Evolutionary conservation across 352 stramenopile species (phyloP), one percentile per base, ranked within the genome.

Genomic region (Phytopythium boreale): DNA sequence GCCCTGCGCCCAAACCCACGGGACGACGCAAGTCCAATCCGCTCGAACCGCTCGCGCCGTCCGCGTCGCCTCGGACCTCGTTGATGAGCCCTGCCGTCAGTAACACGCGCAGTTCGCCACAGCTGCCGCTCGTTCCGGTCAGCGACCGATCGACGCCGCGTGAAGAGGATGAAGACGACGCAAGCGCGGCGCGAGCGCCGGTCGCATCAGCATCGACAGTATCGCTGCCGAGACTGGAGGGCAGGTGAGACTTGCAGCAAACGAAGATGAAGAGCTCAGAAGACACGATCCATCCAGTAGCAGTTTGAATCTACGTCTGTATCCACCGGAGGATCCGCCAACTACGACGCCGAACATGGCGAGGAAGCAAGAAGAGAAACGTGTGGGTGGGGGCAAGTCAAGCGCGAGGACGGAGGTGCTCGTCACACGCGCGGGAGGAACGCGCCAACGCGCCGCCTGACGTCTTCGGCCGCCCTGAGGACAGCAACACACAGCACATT

Each of bases 361-460:
- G 37, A 44, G 11, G 37, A 36, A 56, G 7, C 27, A 56, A 24
- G 9, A 9, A 10, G 20, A 36, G 26, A 31, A 52, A n/a, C 7
- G 4, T 22, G 27, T 56, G 6, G 26, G 10, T 27, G 26, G 31
- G 41, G n/a, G 50, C 27, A 5, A 41, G 26, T 37, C 22, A 17
- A 47, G 41, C 22, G 41, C 41, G 41, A 44, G 37, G 37, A 19
- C 37, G 14, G n/a, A 2, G 41, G 41, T 17, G 24, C 24, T 12
- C 20, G 12, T 71, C 43, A 80, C 26, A 77, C 62, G n/a, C 70
- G 72, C 17, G 70, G 64, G 61, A 74, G 50, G 53, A 80, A 76
- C 31, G 71, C 68, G 36, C 59, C 65, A 20, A 82, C 69, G 63
- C 69, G 72, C 22, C 79, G 51, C 49, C 75, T 72, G 31, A 76